Base-by-base conservation (phyloP, 805 yeast genomes). In the Saturnispora sekii region DNA sequence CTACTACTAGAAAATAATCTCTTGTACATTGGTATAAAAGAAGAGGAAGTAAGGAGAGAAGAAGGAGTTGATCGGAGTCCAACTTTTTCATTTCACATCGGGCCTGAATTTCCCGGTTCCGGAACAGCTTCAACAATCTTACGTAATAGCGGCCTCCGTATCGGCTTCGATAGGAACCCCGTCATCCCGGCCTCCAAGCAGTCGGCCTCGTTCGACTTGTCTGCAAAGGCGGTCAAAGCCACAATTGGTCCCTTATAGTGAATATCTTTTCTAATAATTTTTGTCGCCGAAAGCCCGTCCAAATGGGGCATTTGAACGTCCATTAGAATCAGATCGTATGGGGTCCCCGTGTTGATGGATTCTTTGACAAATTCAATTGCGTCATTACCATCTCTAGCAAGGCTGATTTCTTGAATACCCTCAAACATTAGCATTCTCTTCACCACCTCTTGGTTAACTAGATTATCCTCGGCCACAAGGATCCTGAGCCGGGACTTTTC, bases 251-350 rank as follows among this genome's bases (percentile, higher is more conserved):
- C 73, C 1, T 59, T 58, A 56, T 74, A 84, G 5, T 72, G 66
- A 48, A 84, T 61, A 37, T 82, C 79, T 14, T 68, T 63, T 38
- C 96, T 69, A 32, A 90, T 82, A 56, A 74, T 69, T 49, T 69
- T 76, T 0, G 97, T 88, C 0, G 97, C 95, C 21, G 78, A 69
- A 29, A 89, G 65, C 3, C 98, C 98, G 60, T 90, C 97, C 52
- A 88, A 71, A 55, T 77, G 81, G 4, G 97, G 97, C 97, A 89
- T 90, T 63, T 90, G 97, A 42, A 90, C 94, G 62, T 90, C 98
- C 98, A 90, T 90, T 58, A 90, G 85, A 2, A 93, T 77, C 44
- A 90, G 64, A 59, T 86, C 90, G 59, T 71, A 87, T 12, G 60
- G 55, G 9, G 66, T 66, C 12, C 62, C 62, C 2, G 61, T 55